phyloP scores from a whole-genome alignment of 1,139 yeast genomes.

The Candida mesenterica region DNA sequence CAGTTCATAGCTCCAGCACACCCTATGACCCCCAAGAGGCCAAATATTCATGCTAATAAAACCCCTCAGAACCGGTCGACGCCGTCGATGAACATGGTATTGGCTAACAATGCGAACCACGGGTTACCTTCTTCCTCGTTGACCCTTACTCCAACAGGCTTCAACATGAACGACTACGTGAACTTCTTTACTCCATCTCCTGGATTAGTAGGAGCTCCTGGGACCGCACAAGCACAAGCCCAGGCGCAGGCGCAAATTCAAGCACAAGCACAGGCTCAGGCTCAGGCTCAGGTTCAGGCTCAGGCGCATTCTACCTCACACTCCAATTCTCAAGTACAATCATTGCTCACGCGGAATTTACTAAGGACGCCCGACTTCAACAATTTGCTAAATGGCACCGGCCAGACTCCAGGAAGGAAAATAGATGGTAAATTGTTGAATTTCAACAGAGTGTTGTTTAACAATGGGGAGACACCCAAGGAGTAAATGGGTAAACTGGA shows the following conservation, averaged over 20 bases:
- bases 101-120: slow-evolving; percentile 21
- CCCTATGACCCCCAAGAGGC: slow-evolving; percentile 48
- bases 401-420: slow-evolving; percentile 18
- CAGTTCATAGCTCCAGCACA: slow-evolving; percentile 42
- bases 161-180: slow-evolving; percentile 80
- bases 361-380: slow-evolving; percentile 46
- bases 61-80: slow-evolving; percentile 48
- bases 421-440: slow-evolving; percentile 48
- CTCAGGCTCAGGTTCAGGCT: slow-evolving; percentile 8
- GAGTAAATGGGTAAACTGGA: slow-evolving; percentile 9
- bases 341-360: slow-evolving; percentile 25
- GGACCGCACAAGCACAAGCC: slow-evolving; percentile 4
- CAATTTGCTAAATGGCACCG: slow-evolving; percentile 23
- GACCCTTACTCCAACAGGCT: slow-evolving; percentile 62
- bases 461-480: slow-evolving; percentile 11
- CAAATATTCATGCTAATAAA: slow-evolving; percentile 26
- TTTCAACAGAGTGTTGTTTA: slow-evolving; percentile 39
- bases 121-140: slow-evolving; percentile 46
- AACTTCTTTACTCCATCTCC: slow-evolving; percentile 79
- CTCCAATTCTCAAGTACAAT: slow-evolving; percentile 29
- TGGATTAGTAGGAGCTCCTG: slow-evolving; percentile 26
- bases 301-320: slow-evolving; percentile 8
- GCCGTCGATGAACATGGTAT: slow-evolving; percentile 38
- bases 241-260: slow-evolving; percentile 6
- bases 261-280: slow-evolving; percentile 7